Evolutionary conservation across 257 asterid species (phyloP).

Genomic region (Solanum sejunctum): DNA sequence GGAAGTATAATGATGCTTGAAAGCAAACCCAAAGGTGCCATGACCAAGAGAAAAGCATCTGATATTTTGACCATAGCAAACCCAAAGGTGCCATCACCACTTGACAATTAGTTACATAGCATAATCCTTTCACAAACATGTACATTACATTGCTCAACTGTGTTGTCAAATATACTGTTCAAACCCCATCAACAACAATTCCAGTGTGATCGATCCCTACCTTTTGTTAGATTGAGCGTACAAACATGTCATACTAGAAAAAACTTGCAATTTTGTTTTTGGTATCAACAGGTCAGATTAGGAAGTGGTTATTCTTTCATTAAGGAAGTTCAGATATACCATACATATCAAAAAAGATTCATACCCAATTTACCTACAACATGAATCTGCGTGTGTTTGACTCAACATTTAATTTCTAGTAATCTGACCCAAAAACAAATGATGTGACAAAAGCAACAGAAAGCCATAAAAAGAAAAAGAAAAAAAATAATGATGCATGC

Average conservation of each 20-base stretch:
- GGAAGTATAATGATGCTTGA: slow-evolving; percentile 33
- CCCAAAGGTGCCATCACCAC: not conserved
- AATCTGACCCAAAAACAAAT: too few species aligned
- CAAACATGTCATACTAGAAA: not conserved
- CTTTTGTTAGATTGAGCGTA: not conserved
- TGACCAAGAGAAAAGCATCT: slow-evolving; percentile 42
- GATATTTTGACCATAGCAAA: not conserved
- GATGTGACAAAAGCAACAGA: too few species aligned
- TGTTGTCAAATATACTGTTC: not conserved
- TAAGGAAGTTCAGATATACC: too few species aligned
- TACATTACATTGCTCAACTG: not conserved
- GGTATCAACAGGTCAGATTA: not conserved
- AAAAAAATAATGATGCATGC: too few species aligned
- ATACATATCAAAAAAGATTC: too few species aligned
- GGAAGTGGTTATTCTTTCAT: not conserved
- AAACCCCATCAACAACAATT: not conserved
- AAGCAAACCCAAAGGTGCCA: slow-evolving; percentile 39
- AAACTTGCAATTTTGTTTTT: not conserved
- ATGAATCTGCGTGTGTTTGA: too few species aligned
- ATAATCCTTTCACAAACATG: not conserved
- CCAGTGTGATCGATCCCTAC: too few species aligned
- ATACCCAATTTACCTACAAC: too few species aligned
- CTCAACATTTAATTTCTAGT: too few species aligned
- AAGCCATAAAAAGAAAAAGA: too few species aligned
- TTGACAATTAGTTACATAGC: not conserved